Evolutionary conservation across 306 rosid genomes (phyloP), one percentile per base, ranked within the genome.

Genomic region (Dalbergia cochinchinensis): DNA sequence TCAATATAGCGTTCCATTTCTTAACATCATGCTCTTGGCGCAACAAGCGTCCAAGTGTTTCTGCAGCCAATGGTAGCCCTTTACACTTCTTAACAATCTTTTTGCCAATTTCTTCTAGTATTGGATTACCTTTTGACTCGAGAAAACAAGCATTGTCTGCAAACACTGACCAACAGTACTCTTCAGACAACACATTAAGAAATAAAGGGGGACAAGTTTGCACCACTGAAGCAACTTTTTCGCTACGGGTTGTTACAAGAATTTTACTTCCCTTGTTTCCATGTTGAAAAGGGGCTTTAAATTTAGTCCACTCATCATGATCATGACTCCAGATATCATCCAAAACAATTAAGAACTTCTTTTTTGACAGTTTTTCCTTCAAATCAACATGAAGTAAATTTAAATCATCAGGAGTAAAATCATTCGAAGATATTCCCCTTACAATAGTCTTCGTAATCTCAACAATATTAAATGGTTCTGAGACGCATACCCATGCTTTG

Each of bases 1-100:
- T 54, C 22, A 20, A 47, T 64, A 80, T 39, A 13, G 11, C 50
- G 1, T 31, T 42, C 76, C 87, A 79, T 0, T 71, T 34, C 16
- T 7, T 10, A 4, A 55, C 20, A 1, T 70, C 68, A 65, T 14
- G 31, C 34, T 69, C n/a, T 64, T 1, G 16, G 5, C 1, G 16
- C 54, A 48, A 48, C 54, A 48, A 48, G n/a, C 54, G 4, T 14
- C 54, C 54, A 48, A 48, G 16, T 48, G 54, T 48, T 48, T 48
- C 54, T 11, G n/a, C 54, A 2, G 54, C 54, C 4, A 48, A 48
- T 13, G 54, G 16, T 1, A 48, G 13, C 16, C 54, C 54, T 0
- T 48, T 13, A 13, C 54, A 48, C 54, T 11, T 48, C 6, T 48
- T 11, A 0, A 11, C 54, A 48, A 48, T 48, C 7, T 13, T 4